Evolutionary conservation across 345 rosid species (phyloP), one percentile per base, ranked within the genome.

Genomic region (Toxicodendron radicans): DNA sequence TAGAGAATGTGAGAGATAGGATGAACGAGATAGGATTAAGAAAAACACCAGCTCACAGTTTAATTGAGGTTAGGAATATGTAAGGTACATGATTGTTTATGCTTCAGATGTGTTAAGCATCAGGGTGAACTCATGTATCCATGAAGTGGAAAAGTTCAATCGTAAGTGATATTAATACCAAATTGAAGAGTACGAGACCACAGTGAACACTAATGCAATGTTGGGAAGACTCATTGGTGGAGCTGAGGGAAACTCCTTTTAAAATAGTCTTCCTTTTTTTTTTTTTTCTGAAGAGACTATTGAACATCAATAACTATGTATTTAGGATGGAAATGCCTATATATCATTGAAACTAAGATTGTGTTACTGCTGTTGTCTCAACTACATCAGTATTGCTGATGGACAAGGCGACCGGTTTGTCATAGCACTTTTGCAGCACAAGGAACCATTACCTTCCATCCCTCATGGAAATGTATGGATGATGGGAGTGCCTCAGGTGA

Each of bases 21-120:
- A 83, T 87, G 86, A 79, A 82, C 51, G 67, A 73, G 38, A 78
- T 83, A 33, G 92, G 91, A 51, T 73, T 91, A 81, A 74, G 78
- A 62, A 87, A 87, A 83, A 43, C 74, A 70, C 83, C 90, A 7
- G 97, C 85, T 73, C 92, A 76, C 71, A 91, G 95, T 78, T 65
- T 84, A 75, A 60, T 90, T 46, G 89, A 73, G 62, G 73, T 66
- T 51, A 73, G 79, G 72, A 76, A 61, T 52, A 20, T 60, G 56
- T 66, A 45, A 72, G 48, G 4, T 32, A 58, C 73, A 21, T 60
- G 53, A 27, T 7, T 4, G 9, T 30, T 27, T 30, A 52, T 45
- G 46, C 57, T 17, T 38, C 53, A 43, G 60, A 24, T 64, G 32
- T 54, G 20, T 38, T 32, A 38, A 20, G 46, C 32, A 54, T 54